Conservation (phyloP, 345 rosid genomes). For the Euphorbia peplus region DNA sequence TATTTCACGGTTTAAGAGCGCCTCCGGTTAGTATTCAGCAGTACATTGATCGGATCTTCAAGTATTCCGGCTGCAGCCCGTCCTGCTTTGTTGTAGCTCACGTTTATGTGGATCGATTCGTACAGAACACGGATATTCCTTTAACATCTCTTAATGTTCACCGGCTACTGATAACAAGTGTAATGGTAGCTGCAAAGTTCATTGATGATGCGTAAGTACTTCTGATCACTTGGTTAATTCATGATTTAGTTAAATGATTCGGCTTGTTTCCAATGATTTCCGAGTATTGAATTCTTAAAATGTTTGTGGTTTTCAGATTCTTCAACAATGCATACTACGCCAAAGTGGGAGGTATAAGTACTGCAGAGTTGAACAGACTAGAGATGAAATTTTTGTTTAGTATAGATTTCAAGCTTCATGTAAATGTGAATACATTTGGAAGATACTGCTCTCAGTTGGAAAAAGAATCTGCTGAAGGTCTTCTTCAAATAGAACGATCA, state of each 20-base stretch:
- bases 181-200: slow-evolving; percentile 83
- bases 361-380: slow-evolving; percentile 70
- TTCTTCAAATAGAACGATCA: slow-evolving; percentile 45
- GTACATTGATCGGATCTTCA: slow-evolving; percentile 78
- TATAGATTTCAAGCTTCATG: slow-evolving; percentile 81
- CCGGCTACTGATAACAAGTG: slow-evolving; percentile 75
- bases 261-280: background rate
- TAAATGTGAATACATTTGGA: slow-evolving; percentile 55
- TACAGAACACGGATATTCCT: slow-evolving; percentile 42
- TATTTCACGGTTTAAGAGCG: slow-evolving; percentile 61
- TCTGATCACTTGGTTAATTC: background rate
- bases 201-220: slow-evolving; percentile 70
- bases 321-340: slow-evolving; percentile 90
- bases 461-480: slow-evolving; percentile 46
- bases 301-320: slow-evolving; percentile 46
- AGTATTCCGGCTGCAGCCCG: slow-evolving; percentile 80
- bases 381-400: slow-evolving; percentile 78
- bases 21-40: slow-evolving; percentile 62
- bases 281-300: background rate
- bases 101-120: slow-evolving; percentile 65
- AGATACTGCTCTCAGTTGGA: slow-evolving; percentile 59
- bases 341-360: slow-evolving; percentile 86
- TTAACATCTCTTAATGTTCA: slow-evolving; percentile 75
- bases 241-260: background rate
- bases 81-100: slow-evolving; percentile 84